Percentiles rank a stretch among this genome's conserved stretches.
Evolutionary conservation across 768 basidiomycete genomes (phyloP).

Genomic region (Lactarius pseudohatsudake): DNA sequence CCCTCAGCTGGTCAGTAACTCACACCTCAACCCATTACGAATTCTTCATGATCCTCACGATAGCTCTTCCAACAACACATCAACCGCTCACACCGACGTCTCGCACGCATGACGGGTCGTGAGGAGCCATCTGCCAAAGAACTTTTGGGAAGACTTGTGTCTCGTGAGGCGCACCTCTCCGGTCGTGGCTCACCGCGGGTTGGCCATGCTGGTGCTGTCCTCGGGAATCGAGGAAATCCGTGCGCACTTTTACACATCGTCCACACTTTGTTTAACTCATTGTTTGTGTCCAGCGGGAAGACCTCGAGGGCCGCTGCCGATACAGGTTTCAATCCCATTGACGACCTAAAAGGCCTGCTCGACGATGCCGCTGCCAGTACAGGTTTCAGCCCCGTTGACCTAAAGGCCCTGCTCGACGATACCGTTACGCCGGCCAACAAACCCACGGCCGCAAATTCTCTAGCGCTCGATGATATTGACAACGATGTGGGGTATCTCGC

Average conservation of each 20-base stretch:
- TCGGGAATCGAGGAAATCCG: conserved; percentile 29
- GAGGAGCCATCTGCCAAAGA: conserved; percentile 48
- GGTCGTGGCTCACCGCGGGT: background rate
- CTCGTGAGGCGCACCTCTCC: conserved; percentile 36
- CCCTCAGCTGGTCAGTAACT: conserved; percentile 43
- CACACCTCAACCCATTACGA: too few species aligned
- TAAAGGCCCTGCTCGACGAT: conserved; percentile 38
- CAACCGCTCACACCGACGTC: conserved; percentile 61
- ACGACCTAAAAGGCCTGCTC: conserved; percentile 39
- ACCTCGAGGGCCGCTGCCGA: conserved; percentile 11
- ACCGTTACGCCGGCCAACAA: conserved; percentile 45
- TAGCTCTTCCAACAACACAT: conserved; percentile 70
- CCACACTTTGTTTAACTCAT: background rate
- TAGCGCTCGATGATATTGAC: conserved; percentile 69
- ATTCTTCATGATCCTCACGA: background rate
- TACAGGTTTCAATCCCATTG: conserved; percentile 37
- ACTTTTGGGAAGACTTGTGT: conserved; percentile 46
- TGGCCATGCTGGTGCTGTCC: conserved; percentile 6
- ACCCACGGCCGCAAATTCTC: conserved; percentile 50
- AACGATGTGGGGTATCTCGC: conserved; percentile 55
- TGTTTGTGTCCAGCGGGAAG: background rate
- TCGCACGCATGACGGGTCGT: conserved; percentile 68
- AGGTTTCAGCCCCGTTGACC: conserved; percentile 40
- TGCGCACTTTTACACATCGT: background rate
- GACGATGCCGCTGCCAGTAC: conserved; percentile 29